A percentile compares a stretch with the other conserved stretches of the same genome.
phyloP scores from a whole-genome alignment of 768 basidiomycete species.

The Lyophyllum decastes region DNA sequence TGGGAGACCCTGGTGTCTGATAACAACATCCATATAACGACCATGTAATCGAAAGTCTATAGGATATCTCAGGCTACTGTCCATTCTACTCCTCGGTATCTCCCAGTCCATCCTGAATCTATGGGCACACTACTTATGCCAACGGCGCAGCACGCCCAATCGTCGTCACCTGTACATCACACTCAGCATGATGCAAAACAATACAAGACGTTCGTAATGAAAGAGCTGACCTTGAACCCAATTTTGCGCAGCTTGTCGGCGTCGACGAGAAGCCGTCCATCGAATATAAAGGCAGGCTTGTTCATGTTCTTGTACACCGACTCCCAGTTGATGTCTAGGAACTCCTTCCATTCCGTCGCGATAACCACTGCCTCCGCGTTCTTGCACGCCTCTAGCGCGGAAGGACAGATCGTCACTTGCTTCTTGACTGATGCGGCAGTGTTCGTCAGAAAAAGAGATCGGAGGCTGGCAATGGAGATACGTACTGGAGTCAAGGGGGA shows the following conservation, averaged over 20 bases:
- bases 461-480: conserved; percentile 12
- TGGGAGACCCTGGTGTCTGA: no score
- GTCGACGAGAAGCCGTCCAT: conserved; percentile 88
- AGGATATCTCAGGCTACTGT: conserved; percentile 8
- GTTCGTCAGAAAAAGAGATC: not conserved
- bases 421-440: conserved; percentile 68
- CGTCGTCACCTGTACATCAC: conserved; percentile 46
- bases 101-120: not conserved
- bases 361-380: conserved; percentile 92
- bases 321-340: conserved; percentile 90
- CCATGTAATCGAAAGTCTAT: conserved; percentile 3
- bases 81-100: conserved; percentile 14
- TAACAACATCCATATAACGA: not conserved
- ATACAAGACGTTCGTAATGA: conserved; percentile 7
- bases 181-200: not conserved
- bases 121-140: not conserved
- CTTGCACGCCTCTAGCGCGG: conserved; percentile 86
- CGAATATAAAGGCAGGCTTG: conserved; percentile 98
- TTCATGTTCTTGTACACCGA: conserved; percentile 85
- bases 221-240: conserved; percentile 76
- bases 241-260: conserved; percentile 76
- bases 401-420: conserved; percentile 75
- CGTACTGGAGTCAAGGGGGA: conserved; percentile 69
- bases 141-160: conserved; percentile 47
- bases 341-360: conserved; percentile 98